Base-by-base conservation (phyloP, 768 basidiomycete genomes). In the Royoungia palumana region DNA sequence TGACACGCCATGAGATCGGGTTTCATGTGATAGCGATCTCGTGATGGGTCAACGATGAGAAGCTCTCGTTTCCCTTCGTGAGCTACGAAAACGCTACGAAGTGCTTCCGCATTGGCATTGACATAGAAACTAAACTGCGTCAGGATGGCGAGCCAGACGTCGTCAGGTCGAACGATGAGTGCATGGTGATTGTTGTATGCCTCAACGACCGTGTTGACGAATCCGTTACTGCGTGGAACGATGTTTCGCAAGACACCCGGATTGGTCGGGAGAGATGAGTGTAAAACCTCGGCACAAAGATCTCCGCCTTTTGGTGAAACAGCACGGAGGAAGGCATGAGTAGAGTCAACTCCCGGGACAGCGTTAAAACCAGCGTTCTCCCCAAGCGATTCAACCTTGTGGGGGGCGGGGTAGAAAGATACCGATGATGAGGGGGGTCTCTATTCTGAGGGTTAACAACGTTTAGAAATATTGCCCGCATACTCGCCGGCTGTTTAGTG, bases 81-180 rank as follows among this genome's bases (percentile, higher is more conserved):
- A 2, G 53, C 44, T n/a, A 70, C 58, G 46, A 70, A 70, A 24
- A 56, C 55, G 4, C 50, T 57, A 17, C 72, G 24, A 25, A 25
- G 24, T 8, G 24, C 55, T 34, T 72, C 56, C 5, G 62, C 70
- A 27, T 75, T 72, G 24, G 5, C 24, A 8, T 25, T 25, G 24
- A 75, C 68, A 37, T 71, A 75, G 50, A 71, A 66, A 37, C 63
- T 69, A 25, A 74, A 68, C 51, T 75, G 73, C 14, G 60, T 56
- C 42, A 70, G 27, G 58, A 68, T 62, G 20, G 63, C 59, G 19
- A 64, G 58, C 67, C 78, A 79, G 30, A 79, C 67, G 55, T 79
- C 77, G 44, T 79, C 78, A 6, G 77, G 78, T 7, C 77, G 67
- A 20, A 77, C 56, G 46, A 74, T 60, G 30, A 79, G 64, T 1